phyloP scores from a whole-genome alignment of 257 asterid species.

The Solanum piurae region DNA sequence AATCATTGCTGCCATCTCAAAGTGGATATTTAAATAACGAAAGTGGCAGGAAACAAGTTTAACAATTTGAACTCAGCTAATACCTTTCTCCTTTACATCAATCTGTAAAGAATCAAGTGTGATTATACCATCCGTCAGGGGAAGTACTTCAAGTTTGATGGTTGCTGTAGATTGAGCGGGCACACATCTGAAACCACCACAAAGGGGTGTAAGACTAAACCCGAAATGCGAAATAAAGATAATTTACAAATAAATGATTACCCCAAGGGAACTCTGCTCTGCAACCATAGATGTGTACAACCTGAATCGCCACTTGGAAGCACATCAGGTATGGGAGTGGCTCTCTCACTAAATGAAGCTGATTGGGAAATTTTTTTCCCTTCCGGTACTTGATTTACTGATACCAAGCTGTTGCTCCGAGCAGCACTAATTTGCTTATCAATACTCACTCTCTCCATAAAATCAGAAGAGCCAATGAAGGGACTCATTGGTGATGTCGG shows the following conservation, averaged over 20 bases:
- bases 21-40: not conserved
- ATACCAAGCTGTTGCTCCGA: conserved; percentile 18
- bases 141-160: conserved; percentile 95
- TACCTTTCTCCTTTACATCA: conserved; percentile 87
- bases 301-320: conserved; percentile 65
- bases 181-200: conserved; percentile 42
- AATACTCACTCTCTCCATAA: conserved; percentile 22
- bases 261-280: conserved; percentile 98
- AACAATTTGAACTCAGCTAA: not conserved
- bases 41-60: not conserved
- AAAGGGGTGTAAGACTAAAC: not conserved
- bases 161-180: conserved; percentile 89
- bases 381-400: conserved; percentile 27
- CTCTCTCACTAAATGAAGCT: conserved; percentile 26
- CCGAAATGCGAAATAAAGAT: not conserved
- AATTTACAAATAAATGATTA: conserved; percentile 13
- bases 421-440: conserved; percentile 26
- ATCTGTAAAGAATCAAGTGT: conserved; percentile 90
- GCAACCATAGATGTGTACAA: conserved; percentile 96
- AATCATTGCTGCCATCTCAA: not conserved
- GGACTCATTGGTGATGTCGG: conserved; percentile 53
- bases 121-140: conserved; percentile 92
- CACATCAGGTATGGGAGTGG: conserved; percentile 36
- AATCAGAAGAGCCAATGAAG: conserved; percentile 30
- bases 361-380: conserved; percentile 25